A percentile compares a stretch with the other conserved stretches of the same genome.
phyloP scores from a whole-genome alignment of 257 asterid genomes.

The Rauvolfia tetraphylla region DNA sequence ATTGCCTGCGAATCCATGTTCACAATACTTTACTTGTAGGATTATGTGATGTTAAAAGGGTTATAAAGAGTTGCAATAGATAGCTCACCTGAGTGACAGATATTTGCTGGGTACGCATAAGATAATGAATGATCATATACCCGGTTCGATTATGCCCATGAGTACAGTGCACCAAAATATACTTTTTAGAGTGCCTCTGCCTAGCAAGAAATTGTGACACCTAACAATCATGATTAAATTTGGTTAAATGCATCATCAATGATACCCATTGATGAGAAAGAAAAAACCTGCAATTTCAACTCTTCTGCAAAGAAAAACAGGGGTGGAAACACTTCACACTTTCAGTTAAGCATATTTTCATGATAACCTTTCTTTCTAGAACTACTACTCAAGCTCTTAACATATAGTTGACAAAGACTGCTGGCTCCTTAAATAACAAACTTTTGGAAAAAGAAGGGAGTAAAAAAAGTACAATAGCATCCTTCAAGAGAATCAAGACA shows the following conservation, averaged over 20 bases:
- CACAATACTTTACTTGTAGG: conserved; percentile 3
- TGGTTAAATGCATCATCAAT: conserved; percentile 1
- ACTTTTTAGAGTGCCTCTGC: conserved; percentile 66
- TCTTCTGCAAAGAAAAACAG: not conserved
- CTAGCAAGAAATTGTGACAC: conserved; percentile 77
- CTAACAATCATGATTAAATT: conserved; percentile 35
- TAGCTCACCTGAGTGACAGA: conserved; percentile 81
- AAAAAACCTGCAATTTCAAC: not conserved
- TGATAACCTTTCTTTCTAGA: not conserved
- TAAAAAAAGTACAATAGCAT: not conserved
- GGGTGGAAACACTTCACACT: not conserved
- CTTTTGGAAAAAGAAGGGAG: not conserved
- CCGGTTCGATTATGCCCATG: conserved; percentile 99
- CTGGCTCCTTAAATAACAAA: not conserved
- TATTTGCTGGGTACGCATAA: conserved; percentile 70
- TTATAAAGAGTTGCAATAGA: conserved; percentile 8
- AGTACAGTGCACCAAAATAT: conserved; percentile 91
- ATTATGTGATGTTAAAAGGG: not conserved
- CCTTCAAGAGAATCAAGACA: not conserved
- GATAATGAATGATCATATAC: conserved; percentile 88
- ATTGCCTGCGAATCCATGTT: conserved; percentile 53
- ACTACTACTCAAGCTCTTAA: not conserved
- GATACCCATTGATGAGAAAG: not conserved
- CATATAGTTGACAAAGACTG: not conserved
- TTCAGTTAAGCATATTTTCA: not conserved